phyloP scores from a whole-genome alignment of 2,329 filamentous ascomycete species.

The Beauveria asiatica region DNA sequence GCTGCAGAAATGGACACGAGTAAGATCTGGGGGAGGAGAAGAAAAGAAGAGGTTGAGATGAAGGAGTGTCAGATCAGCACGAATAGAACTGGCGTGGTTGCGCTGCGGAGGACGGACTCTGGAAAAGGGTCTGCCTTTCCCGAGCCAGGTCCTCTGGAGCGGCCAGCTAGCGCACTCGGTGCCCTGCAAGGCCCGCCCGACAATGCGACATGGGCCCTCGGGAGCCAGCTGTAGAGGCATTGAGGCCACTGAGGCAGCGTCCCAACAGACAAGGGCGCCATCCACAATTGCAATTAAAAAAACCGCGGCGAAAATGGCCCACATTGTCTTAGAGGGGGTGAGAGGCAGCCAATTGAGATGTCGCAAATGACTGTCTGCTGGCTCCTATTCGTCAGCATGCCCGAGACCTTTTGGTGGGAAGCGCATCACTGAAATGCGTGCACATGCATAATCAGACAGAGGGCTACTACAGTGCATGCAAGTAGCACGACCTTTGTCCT shows the following conservation, averaged over 20 bases:
- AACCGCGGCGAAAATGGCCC: not conserved
- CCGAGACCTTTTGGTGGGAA: not conserved
- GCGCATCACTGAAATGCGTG: no score
- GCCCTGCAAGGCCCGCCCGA: not conserved
- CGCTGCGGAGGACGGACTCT: not conserved
- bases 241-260: not conserved
- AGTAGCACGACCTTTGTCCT: not conserved
- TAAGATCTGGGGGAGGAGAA: not conserved
- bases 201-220: not conserved
- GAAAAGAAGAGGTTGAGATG: not conserved
- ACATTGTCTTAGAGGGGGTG: not conserved
- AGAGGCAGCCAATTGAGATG: not conserved
- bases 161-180: not conserved
- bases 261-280: not conserved
- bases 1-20: not conserved
- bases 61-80: slow-evolving; percentile 3
- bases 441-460: not conserved
- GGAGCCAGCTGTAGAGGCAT: not conserved
- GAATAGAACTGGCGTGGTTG: not conserved
- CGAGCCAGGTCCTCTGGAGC: slow-evolving; percentile 2
- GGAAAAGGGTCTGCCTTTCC: slow-evolving; percentile 8
- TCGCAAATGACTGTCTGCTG: not conserved
- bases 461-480: not conserved
- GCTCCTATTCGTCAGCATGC: slow-evolving; percentile 2
- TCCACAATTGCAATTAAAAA: slow-evolving; percentile 8